phyloP scores from a whole-genome alignment of 768 basidiomycete genomes.

The Pluteus cervinus region DNA sequence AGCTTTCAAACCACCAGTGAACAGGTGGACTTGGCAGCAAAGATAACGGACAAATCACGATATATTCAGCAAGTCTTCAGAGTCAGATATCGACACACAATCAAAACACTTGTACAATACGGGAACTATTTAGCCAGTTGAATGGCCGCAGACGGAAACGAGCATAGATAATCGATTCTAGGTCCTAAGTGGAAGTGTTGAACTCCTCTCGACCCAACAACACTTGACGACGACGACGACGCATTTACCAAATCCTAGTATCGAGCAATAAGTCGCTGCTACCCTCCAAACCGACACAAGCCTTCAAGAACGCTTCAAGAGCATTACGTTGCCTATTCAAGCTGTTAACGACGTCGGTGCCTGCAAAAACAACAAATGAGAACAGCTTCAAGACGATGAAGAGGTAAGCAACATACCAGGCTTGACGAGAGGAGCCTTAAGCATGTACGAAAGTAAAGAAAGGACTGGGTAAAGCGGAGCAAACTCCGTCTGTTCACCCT shows the following conservation, averaged over 20 bases:
- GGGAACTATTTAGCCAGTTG: too few species aligned
- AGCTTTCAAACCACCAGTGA: too few species aligned
- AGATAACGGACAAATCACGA: too few species aligned
- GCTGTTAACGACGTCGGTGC: constrained; percentile 92
- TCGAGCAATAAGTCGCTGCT: constrained; percentile 81
- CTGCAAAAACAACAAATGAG: constrained; percentile 18
- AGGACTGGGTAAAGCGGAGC: constrained; percentile 85
- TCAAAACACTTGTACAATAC: too few species aligned
- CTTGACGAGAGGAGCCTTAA: constrained; percentile 97
- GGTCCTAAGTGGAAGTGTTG: too few species aligned
- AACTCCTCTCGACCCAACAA: too few species aligned
- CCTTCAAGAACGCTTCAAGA: constrained; percentile 90
- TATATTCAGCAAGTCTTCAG: too few species aligned
- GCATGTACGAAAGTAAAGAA: constrained; percentile 93
- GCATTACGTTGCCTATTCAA: constrained; percentile 93
- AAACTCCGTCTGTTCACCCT: constrained; percentile 55
- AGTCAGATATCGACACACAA: too few species aligned
- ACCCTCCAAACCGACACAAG: constrained; percentile 83
- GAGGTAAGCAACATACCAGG: constrained; percentile 40
- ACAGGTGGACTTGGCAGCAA: too few species aligned
- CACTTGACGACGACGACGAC: too few species aligned
- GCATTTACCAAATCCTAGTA: constrained; percentile 80
- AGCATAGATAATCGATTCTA: too few species aligned
- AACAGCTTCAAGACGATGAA: constrained; percentile 1
- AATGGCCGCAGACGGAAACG: too few species aligned